phyloP scores from a whole-genome alignment of 2,329 filamentous ascomycete species.

The Ceratocystis papillata region DNA sequence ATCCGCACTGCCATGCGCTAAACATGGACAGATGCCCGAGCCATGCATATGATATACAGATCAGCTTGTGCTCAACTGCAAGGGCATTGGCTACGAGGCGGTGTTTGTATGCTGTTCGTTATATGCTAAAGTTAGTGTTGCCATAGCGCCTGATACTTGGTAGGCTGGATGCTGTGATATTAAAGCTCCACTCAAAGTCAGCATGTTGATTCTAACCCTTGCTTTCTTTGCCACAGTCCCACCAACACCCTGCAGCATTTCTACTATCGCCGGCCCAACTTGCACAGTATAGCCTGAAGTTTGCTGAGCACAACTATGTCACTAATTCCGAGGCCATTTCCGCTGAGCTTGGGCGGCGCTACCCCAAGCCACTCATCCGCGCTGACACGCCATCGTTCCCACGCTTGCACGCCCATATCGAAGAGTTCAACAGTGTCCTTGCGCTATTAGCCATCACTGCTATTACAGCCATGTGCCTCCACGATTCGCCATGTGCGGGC shows the following conservation, averaged over 20 bases:
- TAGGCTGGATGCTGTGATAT: conserved; percentile 56
- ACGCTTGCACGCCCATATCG: conserved; percentile 35
- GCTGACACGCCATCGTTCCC: conserved; percentile 43
- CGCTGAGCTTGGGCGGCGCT: conserved; percentile 43
- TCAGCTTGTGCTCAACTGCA: conserved; percentile 56
- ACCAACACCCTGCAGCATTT: conserved; percentile 30
- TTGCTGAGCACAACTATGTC: conserved; percentile 47
- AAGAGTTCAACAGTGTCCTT: conserved; percentile 30
- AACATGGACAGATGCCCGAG: too few species aligned
- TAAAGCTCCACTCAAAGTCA: conserved; percentile 43
- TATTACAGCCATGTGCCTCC: conserved; percentile 44
- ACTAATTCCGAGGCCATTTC: conserved; percentile 57
- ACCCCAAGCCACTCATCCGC: conserved; percentile 49
- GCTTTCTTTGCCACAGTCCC: background rate
- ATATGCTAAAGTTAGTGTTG: background rate
- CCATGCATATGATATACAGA: conserved; percentile 34
- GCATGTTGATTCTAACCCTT: conserved; percentile 32
- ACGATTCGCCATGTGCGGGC: conserved; percentile 41
- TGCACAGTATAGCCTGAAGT: conserved; percentile 47
- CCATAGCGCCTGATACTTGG: background rate
- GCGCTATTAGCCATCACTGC: conserved; percentile 37
- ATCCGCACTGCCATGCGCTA: background rate
- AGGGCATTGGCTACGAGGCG: conserved; percentile 55
- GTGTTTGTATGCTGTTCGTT: conserved; percentile 41
- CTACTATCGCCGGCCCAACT: conserved; percentile 33